Conservation (phyloP, 2,329 filamentous ascomycete genomes). For the Fusarium redolens region DNA sequence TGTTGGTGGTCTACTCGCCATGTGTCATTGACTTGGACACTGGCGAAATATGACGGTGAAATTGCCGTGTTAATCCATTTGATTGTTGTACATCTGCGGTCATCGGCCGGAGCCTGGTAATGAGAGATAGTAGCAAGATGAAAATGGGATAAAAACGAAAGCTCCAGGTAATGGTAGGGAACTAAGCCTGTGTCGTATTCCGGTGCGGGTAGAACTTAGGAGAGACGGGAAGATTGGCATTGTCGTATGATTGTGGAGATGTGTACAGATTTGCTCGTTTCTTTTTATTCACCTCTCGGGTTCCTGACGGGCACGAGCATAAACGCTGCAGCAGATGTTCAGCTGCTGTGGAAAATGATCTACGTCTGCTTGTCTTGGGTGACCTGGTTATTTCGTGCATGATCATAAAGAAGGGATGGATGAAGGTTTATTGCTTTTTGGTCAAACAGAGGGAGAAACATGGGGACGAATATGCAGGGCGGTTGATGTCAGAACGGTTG, state of each 20-base stretch:
- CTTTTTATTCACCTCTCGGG: not conserved
- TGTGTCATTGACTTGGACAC: not conserved
- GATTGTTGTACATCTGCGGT: constrained; percentile 2
- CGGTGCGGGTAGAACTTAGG: not conserved
- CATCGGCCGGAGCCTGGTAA: constrained; percentile 12
- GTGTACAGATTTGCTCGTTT: constrained; percentile 1
- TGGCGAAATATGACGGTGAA: not conserved
- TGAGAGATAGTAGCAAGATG: not conserved
- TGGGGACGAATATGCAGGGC: constrained; percentile 14
- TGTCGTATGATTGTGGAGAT: constrained; percentile 38
- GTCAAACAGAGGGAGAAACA: constrained; percentile 17
- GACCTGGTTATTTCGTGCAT: constrained; percentile 30
- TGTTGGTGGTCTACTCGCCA: not conserved
- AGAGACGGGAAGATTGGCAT: not conserved
- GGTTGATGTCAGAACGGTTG: not conserved
- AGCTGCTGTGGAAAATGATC: constrained; percentile 24
- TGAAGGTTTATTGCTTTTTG: constrained; percentile 39
- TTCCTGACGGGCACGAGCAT: not conserved
- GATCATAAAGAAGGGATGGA: constrained; percentile 18
- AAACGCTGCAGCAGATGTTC: not conserved
- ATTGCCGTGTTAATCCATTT: not conserved
- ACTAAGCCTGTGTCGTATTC: constrained; percentile 20
- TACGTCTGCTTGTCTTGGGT: constrained; percentile 28
- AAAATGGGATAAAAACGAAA: not conserved
- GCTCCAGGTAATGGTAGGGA: not conserved